Evolutionary conservation across 2,329 filamentous ascomycete species (phyloP).

Genomic region (Paraphoma chrysanthemicola): DNA sequence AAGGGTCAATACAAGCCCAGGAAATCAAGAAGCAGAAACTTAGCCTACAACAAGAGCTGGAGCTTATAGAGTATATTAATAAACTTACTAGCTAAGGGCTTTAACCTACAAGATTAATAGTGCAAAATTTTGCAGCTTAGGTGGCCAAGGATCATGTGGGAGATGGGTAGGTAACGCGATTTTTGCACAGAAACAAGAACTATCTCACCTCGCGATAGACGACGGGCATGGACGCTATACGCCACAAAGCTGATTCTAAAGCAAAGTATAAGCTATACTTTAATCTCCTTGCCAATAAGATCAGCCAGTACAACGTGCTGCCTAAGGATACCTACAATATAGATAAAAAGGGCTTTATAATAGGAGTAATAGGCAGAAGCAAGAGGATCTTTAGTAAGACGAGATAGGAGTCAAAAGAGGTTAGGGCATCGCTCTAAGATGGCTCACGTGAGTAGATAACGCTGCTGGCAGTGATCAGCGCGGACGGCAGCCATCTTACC

Average conservation of each 20-base stretch:
- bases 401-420: no score
- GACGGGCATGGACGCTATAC: not conserved
- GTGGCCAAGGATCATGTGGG: not conserved
- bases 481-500: not conserved
- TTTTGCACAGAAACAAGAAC: not conserved
- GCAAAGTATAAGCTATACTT: no score
- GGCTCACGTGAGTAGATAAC: not conserved
- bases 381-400: no score
- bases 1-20: not conserved
- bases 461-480: not conserved
- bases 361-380: no score
- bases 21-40: constrained; percentile 4
- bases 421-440: no score
- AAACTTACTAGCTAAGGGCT: not conserved
- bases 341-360: no score
- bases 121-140: not conserved
- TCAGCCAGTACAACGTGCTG: no score
- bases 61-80: not conserved
- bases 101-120: not conserved
- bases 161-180: not conserved
- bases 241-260: no score
- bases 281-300: no score
- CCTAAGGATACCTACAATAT: no score
- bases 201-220: not conserved
- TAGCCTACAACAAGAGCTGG: not conserved